These are phyloP conservation scores for Neonectria faginata DNA, from an alignment of 2,329 filamentous ascomycete species.

Conservation along the genomic window DNA sequence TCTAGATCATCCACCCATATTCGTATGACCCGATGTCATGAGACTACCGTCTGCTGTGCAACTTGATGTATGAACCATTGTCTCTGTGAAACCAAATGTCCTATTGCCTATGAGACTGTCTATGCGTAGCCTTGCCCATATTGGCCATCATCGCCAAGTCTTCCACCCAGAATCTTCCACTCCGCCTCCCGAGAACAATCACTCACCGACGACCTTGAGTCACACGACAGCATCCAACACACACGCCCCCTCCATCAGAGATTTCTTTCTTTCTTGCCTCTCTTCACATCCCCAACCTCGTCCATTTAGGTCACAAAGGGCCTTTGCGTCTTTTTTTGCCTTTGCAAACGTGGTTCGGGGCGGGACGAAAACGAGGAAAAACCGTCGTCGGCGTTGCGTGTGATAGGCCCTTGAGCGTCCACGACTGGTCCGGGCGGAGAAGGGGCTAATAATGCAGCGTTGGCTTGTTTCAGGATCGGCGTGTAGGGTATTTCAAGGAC, in stretches of 20 bases:
- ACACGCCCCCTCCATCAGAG: slow-evolving; percentile 14
- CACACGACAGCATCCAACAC: not conserved
- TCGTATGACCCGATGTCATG: not conserved
- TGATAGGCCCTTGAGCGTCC: slow-evolving; percentile 39
- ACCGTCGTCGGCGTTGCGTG: slow-evolving; percentile 9
- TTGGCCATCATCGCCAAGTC: not conserved
- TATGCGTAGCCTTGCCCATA: not conserved
- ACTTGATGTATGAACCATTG: not conserved
- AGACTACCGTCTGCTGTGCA: not conserved
- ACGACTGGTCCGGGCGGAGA: slow-evolving; percentile 25
- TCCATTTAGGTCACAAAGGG: slow-evolving; percentile 13
- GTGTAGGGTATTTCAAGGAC: slow-evolving; percentile 11
- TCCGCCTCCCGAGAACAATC: not conserved
- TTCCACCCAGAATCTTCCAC: not conserved
- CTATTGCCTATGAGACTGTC: not conserved
- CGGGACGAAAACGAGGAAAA: slow-evolving; percentile 32
- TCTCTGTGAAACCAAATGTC: not conserved
- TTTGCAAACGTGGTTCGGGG: slow-evolving; percentile 14
- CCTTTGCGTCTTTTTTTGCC: slow-evolving; percentile 28
- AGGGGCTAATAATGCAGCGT: slow-evolving; percentile 36
- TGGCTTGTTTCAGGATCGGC: slow-evolving; percentile 40
- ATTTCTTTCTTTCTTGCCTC: not conserved
- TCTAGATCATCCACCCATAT: not conserved
- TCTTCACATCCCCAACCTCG: slow-evolving; percentile 1
- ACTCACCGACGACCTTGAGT: not conserved